Conservation (phyloP, 2,329 filamentous ascomycete species). For the Stemphylium lycopersici region DNA sequence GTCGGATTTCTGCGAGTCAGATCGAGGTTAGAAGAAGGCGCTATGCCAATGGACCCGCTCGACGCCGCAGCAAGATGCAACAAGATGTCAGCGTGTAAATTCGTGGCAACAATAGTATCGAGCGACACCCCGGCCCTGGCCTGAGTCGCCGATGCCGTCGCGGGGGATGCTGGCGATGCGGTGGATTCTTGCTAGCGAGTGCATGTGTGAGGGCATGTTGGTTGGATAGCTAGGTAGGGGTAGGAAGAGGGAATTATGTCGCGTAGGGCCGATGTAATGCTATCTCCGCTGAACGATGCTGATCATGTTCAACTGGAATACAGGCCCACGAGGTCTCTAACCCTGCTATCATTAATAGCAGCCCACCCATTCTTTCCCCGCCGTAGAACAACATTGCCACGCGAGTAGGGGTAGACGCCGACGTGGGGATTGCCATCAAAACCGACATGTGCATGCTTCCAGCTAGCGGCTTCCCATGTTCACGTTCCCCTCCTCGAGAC, state of each 20-base stretch:
- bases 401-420: too few relatives aligned
- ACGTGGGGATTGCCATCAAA: too few relatives aligned
- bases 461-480: background rate
- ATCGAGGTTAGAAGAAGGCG: constrained; percentile 70
- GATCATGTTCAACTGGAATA: too few relatives aligned
- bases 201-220: constrained; percentile 34
- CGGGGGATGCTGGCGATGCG: constrained; percentile 42
- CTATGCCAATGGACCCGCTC: constrained; percentile 71
- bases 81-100: constrained; percentile 65
- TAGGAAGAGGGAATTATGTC: too few relatives aligned
- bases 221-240: background rate
- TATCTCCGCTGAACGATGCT: too few relatives aligned
- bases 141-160: constrained; percentile 51
- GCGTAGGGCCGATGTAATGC: background rate
- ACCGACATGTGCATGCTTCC: background rate
- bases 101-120: constrained; percentile 58
- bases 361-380: constrained; percentile 2
- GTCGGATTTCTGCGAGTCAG: constrained; percentile 63
- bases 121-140: constrained; percentile 54
- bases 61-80: constrained; percentile 71
- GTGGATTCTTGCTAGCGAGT: constrained; percentile 36
- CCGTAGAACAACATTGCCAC: background rate
- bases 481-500: constrained; percentile 15
- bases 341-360: too few relatives aligned
- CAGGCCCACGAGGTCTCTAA: too few relatives aligned